Conservation (phyloP, 2,329 filamentous ascomycete genomes). For the Hypoxylon sp. region DNA sequence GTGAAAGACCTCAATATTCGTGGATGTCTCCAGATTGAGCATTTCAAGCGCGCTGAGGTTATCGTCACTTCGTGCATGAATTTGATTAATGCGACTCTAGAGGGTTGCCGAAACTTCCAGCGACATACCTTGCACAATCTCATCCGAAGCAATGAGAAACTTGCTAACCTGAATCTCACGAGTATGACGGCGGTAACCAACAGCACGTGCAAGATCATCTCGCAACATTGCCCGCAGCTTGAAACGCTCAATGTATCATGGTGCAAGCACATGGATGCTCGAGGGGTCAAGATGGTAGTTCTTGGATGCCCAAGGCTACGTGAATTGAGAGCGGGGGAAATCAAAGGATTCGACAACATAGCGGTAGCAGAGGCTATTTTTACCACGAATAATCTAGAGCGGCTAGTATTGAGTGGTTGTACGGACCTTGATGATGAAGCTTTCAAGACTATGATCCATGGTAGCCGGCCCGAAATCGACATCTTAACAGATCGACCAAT, state of each 20-base stretch:
- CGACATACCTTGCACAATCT: constrained; percentile 83
- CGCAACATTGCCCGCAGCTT: constrained; percentile 83
- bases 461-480: constrained; percentile 82
- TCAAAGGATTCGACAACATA: constrained; percentile 82
- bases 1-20: constrained; percentile 90
- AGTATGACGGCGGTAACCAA: constrained; percentile 86
- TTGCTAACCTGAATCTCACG: constrained; percentile 89
- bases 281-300: constrained; percentile 80
- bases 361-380: constrained; percentile 83
- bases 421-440: constrained; percentile 82
- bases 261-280: constrained; percentile 88
- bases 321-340: constrained; percentile 86
- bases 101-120: constrained; percentile 90
- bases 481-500: constrained; percentile 82
- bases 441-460: constrained; percentile 81
- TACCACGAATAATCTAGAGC: constrained; percentile 83
- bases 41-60: constrained; percentile 82
- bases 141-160: constrained; percentile 78
- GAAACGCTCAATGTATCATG: constrained; percentile 91
- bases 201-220: constrained; percentile 87
- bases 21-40: constrained; percentile 90
- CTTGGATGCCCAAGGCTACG: constrained; percentile 79
- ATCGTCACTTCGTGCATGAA: constrained; percentile 90
- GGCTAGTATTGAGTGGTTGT: constrained; percentile 86
- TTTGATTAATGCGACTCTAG: constrained; percentile 86